Percentiles rank a stretch among this genome's conserved stretches.
Evolutionary conservation across 2,329 filamentous ascomycete species (phyloP).

Genomic region (Sporothrix luriei): DNA sequence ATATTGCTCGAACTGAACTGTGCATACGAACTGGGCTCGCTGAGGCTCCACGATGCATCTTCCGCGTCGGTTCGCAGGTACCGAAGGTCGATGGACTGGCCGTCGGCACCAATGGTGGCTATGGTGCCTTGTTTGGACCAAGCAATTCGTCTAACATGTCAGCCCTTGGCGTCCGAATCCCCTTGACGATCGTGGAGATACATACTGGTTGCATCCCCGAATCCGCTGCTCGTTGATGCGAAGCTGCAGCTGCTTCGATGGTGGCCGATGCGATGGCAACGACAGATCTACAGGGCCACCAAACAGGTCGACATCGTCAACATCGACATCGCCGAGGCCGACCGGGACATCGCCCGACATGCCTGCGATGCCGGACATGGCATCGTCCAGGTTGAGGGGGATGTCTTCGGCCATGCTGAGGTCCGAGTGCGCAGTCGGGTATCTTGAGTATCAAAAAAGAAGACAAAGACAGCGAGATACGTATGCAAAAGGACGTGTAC

Average conservation of each 20-base stretch:
- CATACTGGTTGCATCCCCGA: slow-evolving; percentile 79
- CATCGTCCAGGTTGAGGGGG: slow-evolving; percentile 31
- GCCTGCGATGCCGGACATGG: slow-evolving; percentile 47
- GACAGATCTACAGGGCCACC: slow-evolving; percentile 50
- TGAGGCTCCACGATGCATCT: slow-evolving; percentile 74
- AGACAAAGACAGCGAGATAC: neutral
- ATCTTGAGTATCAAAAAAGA: neutral
- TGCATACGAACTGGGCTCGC: slow-evolving; percentile 67
- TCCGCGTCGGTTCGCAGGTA: slow-evolving; percentile 70
- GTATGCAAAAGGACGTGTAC: neutral
- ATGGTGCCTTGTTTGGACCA: slow-evolving; percentile 90
- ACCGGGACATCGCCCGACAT: slow-evolving; percentile 54
- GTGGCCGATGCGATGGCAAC: slow-evolving; percentile 51
- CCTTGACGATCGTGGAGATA: neutral
- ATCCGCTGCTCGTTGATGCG: slow-evolving; percentile 75
- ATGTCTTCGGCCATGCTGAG: slow-evolving; percentile 25
- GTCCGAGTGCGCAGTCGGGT: neutral
- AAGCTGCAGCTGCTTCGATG: slow-evolving; percentile 68
- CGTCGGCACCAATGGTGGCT: slow-evolving; percentile 75
- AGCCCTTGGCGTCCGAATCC: neutral
- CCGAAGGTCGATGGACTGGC: slow-evolving; percentile 69
- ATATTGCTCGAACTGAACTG: slow-evolving; percentile 58
- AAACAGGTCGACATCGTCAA: slow-evolving; percentile 66
- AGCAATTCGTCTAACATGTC: slow-evolving; percentile 65
- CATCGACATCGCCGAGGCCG: slow-evolving; percentile 56